Evolutionary conservation across 2,329 filamentous ascomycete species (phyloP), one percentile per base, ranked within the genome.

Genomic region (Fusarium liriodendri): DNA sequence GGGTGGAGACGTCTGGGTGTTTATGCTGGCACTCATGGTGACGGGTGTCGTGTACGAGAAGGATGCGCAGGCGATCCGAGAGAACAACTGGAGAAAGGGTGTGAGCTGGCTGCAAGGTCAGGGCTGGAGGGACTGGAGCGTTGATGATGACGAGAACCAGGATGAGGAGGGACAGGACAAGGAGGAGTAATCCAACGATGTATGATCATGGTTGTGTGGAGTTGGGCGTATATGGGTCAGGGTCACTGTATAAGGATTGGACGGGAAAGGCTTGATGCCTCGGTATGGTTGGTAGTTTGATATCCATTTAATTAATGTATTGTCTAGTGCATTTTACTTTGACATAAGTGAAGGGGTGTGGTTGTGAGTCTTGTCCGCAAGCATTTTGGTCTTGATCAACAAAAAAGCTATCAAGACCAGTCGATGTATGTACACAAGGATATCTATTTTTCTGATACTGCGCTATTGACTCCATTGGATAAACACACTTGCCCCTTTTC

Each of bases 1-100:
- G 77, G 93, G 94, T 40, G 95, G 95, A 0, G 96, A 98, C 82
- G 90, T 98, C 6, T 89, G 93, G 85, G 85, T 98, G 5, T 95
- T 98, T 79, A 93, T 96, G 18, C 82, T 91, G 20, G 93, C 94
- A 57, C 86, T 98, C 83, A 94, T 94, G 77, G 83, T 95, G 20
- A 90, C 95, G 20, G 94, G 95, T 65, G 89, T 90, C 10, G 90
- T 97, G 2, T 94, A 96, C 78, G 94, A 97, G 84, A 85, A 88
- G 29, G 89, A 93, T 64, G 91, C 93, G 0, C 85, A 85, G 62
- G 91, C 93, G 1, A 88, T 97, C 18, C 89, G 89, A 62, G 93
- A 94, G 71, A 86, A 84, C 0, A 86, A 88, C 55, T 89, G 93
- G 81, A 87, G 94, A 60, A 96, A 95, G 85, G 90, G 89, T 0